Evolutionary conservation across 345 rosid species (phyloP).

Genomic region (Mangifera indica): DNA sequence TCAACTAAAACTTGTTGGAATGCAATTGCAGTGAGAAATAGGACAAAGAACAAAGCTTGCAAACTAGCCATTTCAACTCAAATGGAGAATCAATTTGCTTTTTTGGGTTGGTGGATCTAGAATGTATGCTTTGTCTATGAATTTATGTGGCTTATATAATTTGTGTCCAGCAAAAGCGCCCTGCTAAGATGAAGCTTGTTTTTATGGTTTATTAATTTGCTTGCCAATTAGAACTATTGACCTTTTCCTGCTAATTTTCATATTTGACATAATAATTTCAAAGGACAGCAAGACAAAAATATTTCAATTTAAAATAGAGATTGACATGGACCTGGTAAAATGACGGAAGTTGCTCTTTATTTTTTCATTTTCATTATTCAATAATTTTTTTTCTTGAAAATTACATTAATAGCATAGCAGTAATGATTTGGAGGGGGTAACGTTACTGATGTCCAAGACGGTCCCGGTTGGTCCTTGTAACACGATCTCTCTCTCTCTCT

Average conservation of each 20-base stretch:
- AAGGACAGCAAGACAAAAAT: neutral
- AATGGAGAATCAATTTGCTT: conserved; percentile 3
- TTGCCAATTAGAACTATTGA: conserved; percentile 2
- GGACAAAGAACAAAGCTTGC: conserved; percentile 23
- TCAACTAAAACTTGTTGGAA: conserved; percentile 36
- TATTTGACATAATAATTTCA: neutral
- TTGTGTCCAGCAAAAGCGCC: conserved; percentile 11
- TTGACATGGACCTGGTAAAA: neutral
- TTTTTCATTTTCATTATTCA: too few species aligned
- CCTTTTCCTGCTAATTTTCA: conserved; percentile 17
- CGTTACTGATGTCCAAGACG: too few species aligned
- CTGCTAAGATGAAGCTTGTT: conserved; percentile 2
- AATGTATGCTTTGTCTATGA: conserved; percentile 19
- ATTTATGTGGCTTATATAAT: conserved; percentile 19
- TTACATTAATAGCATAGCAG: too few species aligned
- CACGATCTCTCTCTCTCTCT: too few species aligned
- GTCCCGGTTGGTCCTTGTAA: too few species aligned
- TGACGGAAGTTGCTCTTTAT: neutral
- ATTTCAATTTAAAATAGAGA: neutral
- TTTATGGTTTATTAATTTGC: neutral
- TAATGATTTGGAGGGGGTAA: too few species aligned
- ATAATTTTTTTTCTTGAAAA: too few species aligned
- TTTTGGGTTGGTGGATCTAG: conserved; percentile 6
- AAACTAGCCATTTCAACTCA: conserved; percentile 39
- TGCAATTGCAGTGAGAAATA: conserved; percentile 32